phyloP scores from a whole-genome alignment of 2,329 filamentous ascomycete species.

The Sporothrix phasma region DNA sequence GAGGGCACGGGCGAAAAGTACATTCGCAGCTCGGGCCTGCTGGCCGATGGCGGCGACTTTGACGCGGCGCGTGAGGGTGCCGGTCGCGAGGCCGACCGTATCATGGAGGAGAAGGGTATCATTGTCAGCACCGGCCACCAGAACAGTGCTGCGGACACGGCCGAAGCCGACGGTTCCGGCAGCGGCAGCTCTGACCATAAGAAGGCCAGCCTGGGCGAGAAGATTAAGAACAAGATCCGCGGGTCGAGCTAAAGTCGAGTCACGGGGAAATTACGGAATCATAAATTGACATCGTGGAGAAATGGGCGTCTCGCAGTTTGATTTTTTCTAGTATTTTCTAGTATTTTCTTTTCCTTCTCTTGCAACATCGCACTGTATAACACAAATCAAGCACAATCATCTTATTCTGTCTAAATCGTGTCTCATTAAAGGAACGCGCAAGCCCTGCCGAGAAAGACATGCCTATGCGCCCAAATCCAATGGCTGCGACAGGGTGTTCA shows the following conservation, averaged over 20 bases:
- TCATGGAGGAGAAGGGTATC: conserved; percentile 23
- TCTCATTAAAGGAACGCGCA: neutral
- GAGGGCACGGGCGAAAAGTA: conserved; percentile 47
- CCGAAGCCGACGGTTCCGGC: neutral
- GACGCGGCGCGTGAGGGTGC: conserved; percentile 55
- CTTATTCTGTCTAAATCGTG: neutral
- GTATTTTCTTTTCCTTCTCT: neutral
- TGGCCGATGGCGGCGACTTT: conserved; percentile 58
- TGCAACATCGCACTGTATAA: neutral
- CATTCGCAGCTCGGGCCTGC: conserved; percentile 47
- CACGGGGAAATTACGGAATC: neutral
- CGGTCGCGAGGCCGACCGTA: conserved; percentile 56
- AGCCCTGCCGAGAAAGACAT: no score
- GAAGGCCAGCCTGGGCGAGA: conserved; percentile 43
- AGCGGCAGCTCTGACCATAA: conserved; percentile 9
- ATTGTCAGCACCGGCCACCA: conserved; percentile 22
- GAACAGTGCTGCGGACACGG: neutral
- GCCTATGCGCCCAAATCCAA: neutral
- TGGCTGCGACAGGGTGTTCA: conserved; percentile 11
- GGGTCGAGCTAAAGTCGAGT: neutral
- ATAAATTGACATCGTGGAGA: neutral
- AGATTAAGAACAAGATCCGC: conserved; percentile 62
- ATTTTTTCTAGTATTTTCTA: no score
- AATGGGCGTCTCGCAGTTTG: no score
- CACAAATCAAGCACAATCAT: neutral